Evolutionary conservation across 2,329 filamentous ascomycete genomes (phyloP), one percentile per base, ranked within the genome.

Genomic region (Cladosporium velox): DNA sequence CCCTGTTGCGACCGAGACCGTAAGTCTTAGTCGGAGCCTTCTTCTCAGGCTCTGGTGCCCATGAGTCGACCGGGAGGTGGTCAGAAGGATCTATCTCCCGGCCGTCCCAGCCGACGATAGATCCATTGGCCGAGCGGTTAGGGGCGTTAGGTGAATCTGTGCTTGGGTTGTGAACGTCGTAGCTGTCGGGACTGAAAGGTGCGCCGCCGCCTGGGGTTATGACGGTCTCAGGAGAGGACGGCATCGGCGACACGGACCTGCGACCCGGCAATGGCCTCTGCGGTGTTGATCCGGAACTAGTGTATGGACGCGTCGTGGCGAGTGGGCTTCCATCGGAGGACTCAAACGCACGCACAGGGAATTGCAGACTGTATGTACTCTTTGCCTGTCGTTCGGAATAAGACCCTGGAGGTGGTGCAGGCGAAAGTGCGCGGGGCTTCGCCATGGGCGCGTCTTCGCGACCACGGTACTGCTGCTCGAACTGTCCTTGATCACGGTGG

Each of bases 31-130:
- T 72, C 1, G 76, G 75, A 4, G 72, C 74, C 66, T 88, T 90
- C 26, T 85, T 83, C 70, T 91, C 89, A 0, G 90, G 90, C 72
- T 93, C 90, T 0, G 90, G 90, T 1, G 90, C 90, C 90, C 90
- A 93, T 1, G 87, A 87, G 65, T 91, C 88, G 75, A 92, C 86
- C 0, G 91, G 91, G 15, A 93, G 82, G 74, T 93, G 91, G 76
- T 94, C 91, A 0, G 90, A 92, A 0, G 91, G 91, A 73, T 94
- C 91, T 65, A 94, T 85, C 72, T 92, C 89, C 65, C 89, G 85
- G 7, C 91, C 91, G 74, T 92, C 90, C 69, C 90, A 85, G 1
- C 87, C 90, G 63, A 93, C 88, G 67, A 93, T 92, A 73, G 91
- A 91, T 10, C 87, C 88, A 7, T 30, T 44, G 35, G 21, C 51